A percentile compares a stretch with the other conserved stretches of the same genome.
Conservation (phyloP, 805 yeast species). For the Myxozyma neotropica region DNA sequence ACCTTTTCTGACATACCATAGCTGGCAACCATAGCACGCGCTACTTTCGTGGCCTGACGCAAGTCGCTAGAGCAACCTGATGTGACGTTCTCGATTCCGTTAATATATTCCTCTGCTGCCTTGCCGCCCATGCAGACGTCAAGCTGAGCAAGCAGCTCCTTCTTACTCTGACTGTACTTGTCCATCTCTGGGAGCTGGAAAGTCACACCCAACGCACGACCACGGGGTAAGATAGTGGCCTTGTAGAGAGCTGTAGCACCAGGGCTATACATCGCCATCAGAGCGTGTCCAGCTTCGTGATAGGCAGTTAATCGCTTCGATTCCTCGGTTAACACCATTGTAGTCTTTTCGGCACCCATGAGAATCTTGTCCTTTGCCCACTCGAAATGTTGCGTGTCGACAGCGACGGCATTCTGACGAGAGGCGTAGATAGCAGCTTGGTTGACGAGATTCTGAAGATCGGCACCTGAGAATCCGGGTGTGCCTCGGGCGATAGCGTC, state of each 20-base stretch:
- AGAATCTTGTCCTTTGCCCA: conserved; percentile 99
- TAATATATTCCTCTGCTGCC: conserved; percentile 90
- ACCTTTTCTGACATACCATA: conserved; percentile 94
- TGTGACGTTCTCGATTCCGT: conserved; percentile 90
- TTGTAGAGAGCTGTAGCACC: conserved; percentile 96
- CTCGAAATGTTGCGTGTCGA: conserved; percentile 88
- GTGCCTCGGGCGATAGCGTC: conserved; percentile 93
- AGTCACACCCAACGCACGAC: conserved; percentile 94
- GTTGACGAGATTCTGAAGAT: conserved; percentile 89
- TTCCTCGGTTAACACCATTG: conserved; percentile 97
- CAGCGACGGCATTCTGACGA: conserved; percentile 85
- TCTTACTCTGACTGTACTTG: conserved; percentile 87
- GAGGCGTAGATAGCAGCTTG: conserved; percentile 98
- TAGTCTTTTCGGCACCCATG: conserved; percentile 96
- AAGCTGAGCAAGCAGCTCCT: conserved; percentile 84
- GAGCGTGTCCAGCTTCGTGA: conserved; percentile 99
- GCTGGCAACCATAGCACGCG: conserved; percentile 94
- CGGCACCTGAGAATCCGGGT: conserved; percentile 98
- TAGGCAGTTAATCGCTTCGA: conserved; percentile 91
- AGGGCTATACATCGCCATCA: conserved; percentile 91
- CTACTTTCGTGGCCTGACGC: conserved; percentile 85
- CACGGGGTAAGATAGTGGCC: conserved; percentile 96
- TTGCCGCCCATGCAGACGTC: conserved; percentile 99
- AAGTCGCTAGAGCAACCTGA: conserved; percentile 95
- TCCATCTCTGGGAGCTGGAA: conserved; percentile 99